Conservation (phyloP, 495 filamentous ascomycete species). For the Astrocystis sublimbata region DNA sequence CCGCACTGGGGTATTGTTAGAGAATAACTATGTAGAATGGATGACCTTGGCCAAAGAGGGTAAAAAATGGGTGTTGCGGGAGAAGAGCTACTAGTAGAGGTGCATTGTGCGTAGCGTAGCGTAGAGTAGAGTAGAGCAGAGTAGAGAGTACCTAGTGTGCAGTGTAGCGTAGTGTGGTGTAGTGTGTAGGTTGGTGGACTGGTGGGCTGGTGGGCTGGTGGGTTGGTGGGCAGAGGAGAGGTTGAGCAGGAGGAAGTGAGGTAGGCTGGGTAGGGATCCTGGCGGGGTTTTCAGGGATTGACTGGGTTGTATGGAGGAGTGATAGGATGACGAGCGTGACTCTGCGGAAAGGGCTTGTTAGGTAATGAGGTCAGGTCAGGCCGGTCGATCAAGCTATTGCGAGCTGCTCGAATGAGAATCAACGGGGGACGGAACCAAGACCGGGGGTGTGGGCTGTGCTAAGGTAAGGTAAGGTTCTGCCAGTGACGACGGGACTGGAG, state of each 20-base stretch:
- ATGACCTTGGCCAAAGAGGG: background rate
- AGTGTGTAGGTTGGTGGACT: no score
- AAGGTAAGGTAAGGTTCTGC: no score
- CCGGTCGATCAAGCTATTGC: slow-evolving; percentile 20
- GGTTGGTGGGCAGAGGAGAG: slow-evolving; percentile 18
- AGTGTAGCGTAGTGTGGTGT: no score
- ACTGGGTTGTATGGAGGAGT: slow-evolving; percentile 23
- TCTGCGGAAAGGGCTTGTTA: slow-evolving; percentile 20
- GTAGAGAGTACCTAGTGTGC: no score
- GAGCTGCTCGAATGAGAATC: slow-evolving; percentile 20
- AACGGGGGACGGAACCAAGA: slow-evolving; percentile 14
- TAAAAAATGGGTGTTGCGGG: background rate
- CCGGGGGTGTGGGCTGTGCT: slow-evolving; percentile 19
- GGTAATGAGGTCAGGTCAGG: slow-evolving; percentile 23
- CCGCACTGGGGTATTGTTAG: slow-evolving; percentile 19
- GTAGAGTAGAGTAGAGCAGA: no score
- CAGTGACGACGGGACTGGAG: slow-evolving; percentile 16
- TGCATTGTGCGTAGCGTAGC: slow-evolving; percentile 12
- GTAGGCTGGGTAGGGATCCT: slow-evolving; percentile 33
- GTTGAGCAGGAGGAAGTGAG: slow-evolving; percentile 16
- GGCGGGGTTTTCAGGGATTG: slow-evolving; percentile 32
- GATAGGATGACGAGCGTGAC: slow-evolving; percentile 34
- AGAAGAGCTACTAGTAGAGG: slow-evolving; percentile 12
- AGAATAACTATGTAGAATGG: slow-evolving; percentile 8
- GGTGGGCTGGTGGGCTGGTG: no score